phyloP scores from a whole-genome alignment of 1,284 basidiomycete genomes.

The Kwoniella shivajii region DNA sequence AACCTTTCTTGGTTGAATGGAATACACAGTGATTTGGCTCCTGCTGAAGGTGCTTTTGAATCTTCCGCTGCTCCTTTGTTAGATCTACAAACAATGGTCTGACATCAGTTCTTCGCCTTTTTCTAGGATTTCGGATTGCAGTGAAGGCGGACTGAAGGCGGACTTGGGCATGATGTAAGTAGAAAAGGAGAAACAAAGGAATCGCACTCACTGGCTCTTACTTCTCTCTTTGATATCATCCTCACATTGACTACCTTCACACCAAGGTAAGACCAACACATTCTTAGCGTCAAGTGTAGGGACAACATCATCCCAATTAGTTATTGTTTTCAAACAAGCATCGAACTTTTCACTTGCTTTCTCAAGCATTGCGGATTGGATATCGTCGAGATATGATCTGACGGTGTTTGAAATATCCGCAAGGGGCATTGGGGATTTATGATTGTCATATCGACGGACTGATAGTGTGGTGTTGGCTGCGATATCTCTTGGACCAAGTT shows the following conservation, averaged over 20 bases:
- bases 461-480: slow-evolving; percentile 78
- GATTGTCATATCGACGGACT: slow-evolving; percentile 85
- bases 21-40: slow-evolving; percentile 96
- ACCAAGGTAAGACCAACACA: slow-evolving; percentile 93
- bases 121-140: too few relatives aligned
- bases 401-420: slow-evolving; percentile 64
- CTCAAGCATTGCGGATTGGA: slow-evolving; percentile 87
- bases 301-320: slow-evolving; percentile 88
- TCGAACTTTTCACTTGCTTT: slow-evolving; percentile 77
- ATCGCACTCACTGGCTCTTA: slow-evolving; percentile 67
- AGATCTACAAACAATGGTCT: too few relatives aligned
- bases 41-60: slow-evolving; percentile 94
- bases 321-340: slow-evolving; percentile 71
- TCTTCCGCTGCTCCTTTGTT: slow-evolving; percentile 71
- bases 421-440: slow-evolving; percentile 74
- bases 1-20: slow-evolving; percentile 89
- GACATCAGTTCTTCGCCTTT: too few relatives aligned
- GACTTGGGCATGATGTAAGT: background rate
- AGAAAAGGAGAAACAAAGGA: too few relatives aligned
- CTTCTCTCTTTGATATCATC: slow-evolving; percentile 97
- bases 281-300: slow-evolving; percentile 87
- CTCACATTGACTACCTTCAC: slow-evolving; percentile 90
- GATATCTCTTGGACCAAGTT: slow-evolving; percentile 93
- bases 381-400: slow-evolving; percentile 72
- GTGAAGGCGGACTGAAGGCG: too few relatives aligned